phyloP scores from a whole-genome alignment of 2,329 filamentous ascomycete species.

The Mariannaea elegans region DNA sequence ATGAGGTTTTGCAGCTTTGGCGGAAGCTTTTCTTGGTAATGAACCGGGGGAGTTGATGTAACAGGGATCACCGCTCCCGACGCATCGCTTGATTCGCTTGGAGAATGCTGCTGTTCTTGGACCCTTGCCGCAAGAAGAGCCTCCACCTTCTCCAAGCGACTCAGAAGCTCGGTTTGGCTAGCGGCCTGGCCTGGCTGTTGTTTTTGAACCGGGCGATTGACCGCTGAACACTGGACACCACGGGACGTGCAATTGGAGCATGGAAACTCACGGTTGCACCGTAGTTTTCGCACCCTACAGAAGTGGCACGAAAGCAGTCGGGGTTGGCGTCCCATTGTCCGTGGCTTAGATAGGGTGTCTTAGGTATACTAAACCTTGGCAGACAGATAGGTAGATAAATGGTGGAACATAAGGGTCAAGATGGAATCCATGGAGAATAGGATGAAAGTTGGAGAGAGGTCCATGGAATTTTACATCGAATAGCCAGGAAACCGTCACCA shows the following conservation, averaged over 20 bases:
- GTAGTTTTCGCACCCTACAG: slow-evolving; percentile 47
- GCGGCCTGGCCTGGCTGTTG: slow-evolving; percentile 23
- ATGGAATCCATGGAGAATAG: not conserved
- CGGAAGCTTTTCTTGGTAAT: slow-evolving; percentile 33
- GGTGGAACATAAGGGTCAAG: not conserved
- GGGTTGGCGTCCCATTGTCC: slow-evolving; percentile 44
- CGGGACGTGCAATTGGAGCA: slow-evolving; percentile 49
- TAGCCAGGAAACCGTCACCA: not conserved
- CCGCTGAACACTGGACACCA: slow-evolving; percentile 43
- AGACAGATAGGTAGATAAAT: not conserved
- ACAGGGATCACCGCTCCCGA: not conserved
- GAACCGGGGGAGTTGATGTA: not conserved
- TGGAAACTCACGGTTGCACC: slow-evolving; percentile 48
- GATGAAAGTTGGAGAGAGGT: not conserved
- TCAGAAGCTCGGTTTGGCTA: slow-evolving; percentile 30
- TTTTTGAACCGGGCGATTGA: slow-evolving; percentile 25
- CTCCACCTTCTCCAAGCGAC: slow-evolving; percentile 39
- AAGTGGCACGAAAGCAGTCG: slow-evolving; percentile 47
- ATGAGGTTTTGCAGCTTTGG: slow-evolving; percentile 46
- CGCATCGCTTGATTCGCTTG: not conserved
- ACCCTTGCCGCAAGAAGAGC: slow-evolving; percentile 33
- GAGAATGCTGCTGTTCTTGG: not conserved
- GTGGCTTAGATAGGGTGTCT: not conserved
- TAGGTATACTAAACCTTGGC: too few species aligned
- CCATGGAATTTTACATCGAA: not conserved